Base-by-base conservation (phyloP, 2,329 filamentous ascomycete genomes). In the Akanthomyces lecanii region DNA sequence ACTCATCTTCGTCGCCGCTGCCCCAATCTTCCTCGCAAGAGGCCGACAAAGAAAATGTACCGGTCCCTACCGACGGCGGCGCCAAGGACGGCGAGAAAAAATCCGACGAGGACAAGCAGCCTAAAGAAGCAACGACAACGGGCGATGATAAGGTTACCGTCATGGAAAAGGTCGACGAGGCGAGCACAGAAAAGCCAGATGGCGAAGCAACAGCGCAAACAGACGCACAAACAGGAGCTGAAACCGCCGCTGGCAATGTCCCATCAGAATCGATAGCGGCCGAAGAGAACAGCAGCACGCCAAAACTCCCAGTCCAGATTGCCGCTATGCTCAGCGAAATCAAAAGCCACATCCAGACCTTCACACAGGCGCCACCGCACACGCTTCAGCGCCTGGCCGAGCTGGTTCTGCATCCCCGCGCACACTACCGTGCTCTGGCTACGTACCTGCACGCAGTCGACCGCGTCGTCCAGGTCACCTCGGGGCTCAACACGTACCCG, bases 351-450 rank as follows among this genome's bases (percentile, higher is more conserved):
- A 79, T 97, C 56, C 81, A 79, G 3, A 84, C 83, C 67, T 99
- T 99, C 75, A 73, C 84, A 25, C 79, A 81, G 3, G 85, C 90
- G 69, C 94, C 95, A 1, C 95, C 95, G 0, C 92, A 98, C 74
- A 98, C 95, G 3, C 85, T 97, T 65, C 95, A 99, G 77, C 89
- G 95, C 45, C 84, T 99, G 25, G 87, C 92, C 25, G 95, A 99
- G 79, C 87, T 98, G 36, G 80, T 97, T 5, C 81, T 96, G 42
- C 77, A 82, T 30, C 95, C 95, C 1, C 88, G 81, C 65, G 82
- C 83, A 62, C 90, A 97, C 76, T 97, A 98, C 78, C 86, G 85
- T 65, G 89, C 87, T 60, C 82, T 98, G 3, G 86, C 91, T 0
- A 84, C 92, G 12, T 99, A 95, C 74, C 85, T 99, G 12, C 90